Percentiles rank a stretch among this genome's conserved stretches.
phyloP scores from a whole-genome alignment of 2,329 filamentous ascomycete genomes.

The Calonectria ilicicola region DNA sequence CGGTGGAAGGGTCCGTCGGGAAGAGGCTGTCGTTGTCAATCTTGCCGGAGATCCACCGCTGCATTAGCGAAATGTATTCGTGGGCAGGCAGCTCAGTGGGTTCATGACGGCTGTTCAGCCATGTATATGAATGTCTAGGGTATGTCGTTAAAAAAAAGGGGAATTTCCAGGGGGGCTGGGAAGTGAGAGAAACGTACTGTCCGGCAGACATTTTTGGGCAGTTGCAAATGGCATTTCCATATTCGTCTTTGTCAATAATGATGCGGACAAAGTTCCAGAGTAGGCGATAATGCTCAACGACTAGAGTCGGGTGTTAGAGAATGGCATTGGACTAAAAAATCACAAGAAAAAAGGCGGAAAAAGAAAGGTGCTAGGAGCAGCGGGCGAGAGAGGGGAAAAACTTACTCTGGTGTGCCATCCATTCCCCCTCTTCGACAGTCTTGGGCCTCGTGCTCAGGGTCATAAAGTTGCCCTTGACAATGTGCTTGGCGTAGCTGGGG shows the following conservation, averaged over 20 bases:
- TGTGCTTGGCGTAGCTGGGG: slow-evolving; percentile 81
- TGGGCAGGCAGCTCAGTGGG: slow-evolving; percentile 92
- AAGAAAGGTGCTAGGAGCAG: neutral
- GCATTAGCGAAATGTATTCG: slow-evolving; percentile 95
- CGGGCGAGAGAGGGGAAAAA: neutral
- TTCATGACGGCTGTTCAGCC: slow-evolving; percentile 77
- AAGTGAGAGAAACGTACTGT: slow-evolving; percentile 69
- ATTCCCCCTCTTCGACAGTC: slow-evolving; percentile 94
- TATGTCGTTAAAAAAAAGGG: slow-evolving; percentile 14
- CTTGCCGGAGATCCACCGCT: slow-evolving; percentile 97
- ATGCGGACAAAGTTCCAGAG: slow-evolving; percentile 91
- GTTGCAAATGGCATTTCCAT: slow-evolving; percentile 85
- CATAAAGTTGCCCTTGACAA: slow-evolving; percentile 98
- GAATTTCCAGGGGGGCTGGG: neutral
- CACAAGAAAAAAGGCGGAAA: neutral
- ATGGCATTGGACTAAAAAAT: neutral
- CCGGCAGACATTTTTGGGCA: slow-evolving; percentile 97
- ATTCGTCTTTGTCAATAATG: slow-evolving; percentile 85
- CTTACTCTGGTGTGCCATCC: slow-evolving; percentile 92
- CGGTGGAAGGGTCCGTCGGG: slow-evolving; percentile 82
- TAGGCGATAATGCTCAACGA: slow-evolving; percentile 92
- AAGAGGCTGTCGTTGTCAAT: slow-evolving; percentile 91
- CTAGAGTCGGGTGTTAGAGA: slow-evolving; percentile 57
- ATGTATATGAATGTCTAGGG: slow-evolving; percentile 92
- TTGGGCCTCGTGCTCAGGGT: slow-evolving; percentile 92